A percentile compares a stretch with the other conserved stretches of the same genome.
Conservation (phyloP, 306 rosid genomes). For the Dalbergia oliveri region DNA sequence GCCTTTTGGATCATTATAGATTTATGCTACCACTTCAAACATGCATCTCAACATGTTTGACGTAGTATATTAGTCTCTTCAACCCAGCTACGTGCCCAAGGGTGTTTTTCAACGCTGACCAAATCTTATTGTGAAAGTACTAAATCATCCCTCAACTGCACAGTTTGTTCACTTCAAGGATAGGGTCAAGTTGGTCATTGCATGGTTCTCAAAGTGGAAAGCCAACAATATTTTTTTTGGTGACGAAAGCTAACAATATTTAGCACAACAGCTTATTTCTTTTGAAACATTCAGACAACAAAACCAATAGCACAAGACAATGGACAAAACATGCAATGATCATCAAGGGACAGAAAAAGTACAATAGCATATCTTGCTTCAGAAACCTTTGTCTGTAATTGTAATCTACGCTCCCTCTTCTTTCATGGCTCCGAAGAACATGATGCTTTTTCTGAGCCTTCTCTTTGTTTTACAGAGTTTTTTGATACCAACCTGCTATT, state of each 20-base stretch:
- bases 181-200: slow-evolving; percentile 47
- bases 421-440: slow-evolving; percentile 54
- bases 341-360: slow-evolving; percentile 15
- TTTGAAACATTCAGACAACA: slow-evolving; percentile 72
- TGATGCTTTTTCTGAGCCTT: slow-evolving; percentile 42
- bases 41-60: slow-evolving; percentile 41
- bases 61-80: slow-evolving; percentile 20
- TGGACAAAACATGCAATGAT: slow-evolving; percentile 33
- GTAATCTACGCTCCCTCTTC: slow-evolving; percentile 36
- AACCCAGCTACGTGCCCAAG: slow-evolving; percentile 2
- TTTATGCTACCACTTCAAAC: slow-evolving; percentile 36
- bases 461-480: slow-evolving; percentile 35
- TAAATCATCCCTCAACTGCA: slow-evolving; percentile 31
- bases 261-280: slow-evolving; percentile 41
- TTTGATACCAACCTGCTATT: slow-evolving; percentile 40
- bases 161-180: background rate
- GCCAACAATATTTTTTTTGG: slow-evolving; percentile 32
- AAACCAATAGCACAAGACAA: slow-evolving; percentile 53
- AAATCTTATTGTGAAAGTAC: slow-evolving; percentile 17
- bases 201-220: background rate
- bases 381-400: slow-evolving; percentile 18
- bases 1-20: background rate
- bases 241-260: slow-evolving; percentile 33
- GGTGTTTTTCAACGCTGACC: slow-evolving; percentile 28
- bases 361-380: slow-evolving; percentile 36